Evolutionary conservation across 371 early-diverging fungal species (phyloP).

Genomic region (Mortierella sp.): DNA sequence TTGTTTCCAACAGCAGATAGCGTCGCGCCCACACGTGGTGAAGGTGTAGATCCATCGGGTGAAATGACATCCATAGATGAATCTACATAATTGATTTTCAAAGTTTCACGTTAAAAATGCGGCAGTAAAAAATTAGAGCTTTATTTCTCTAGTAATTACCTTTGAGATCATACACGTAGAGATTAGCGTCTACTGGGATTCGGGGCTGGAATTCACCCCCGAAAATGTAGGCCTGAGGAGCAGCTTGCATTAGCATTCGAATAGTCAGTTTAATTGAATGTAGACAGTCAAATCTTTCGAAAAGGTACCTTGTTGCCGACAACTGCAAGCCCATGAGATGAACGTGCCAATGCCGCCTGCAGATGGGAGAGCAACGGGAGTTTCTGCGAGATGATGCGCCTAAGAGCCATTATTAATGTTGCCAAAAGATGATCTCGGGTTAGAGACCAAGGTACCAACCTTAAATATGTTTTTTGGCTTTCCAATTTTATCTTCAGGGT

Average conservation of each 20-base stretch:
- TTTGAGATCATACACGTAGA: slow-evolving; percentile 21
- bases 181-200: slow-evolving; percentile 26
- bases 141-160: not conserved
- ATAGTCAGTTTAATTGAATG: not conserved
- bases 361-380: slow-evolving; percentile 18
- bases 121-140: too few species aligned
- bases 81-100: not conserved
- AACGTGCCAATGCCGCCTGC: slow-evolving; percentile 14
- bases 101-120: not conserved
- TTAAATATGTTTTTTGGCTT: too few species aligned
- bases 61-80: slow-evolving; percentile 10
- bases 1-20: slow-evolving; percentile 21
- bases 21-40: slow-evolving; percentile 20
- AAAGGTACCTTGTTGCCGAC: slow-evolving; percentile 25
- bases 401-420: slow-evolving; percentile 20
- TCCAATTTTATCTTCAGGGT: too few species aligned
- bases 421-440: too few species aligned
- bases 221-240: slow-evolving; percentile 19
- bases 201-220: slow-evolving; percentile 27
- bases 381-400: slow-evolving; percentile 26
- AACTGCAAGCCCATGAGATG: slow-evolving; percentile 21
- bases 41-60: slow-evolving; percentile 14
- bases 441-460: too few species aligned
- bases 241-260: not conserved
- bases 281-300: not conserved